These are phyloP conservation scores for Amaranthus tricolor DNA, from an alignment of 179 eudicot genomes.

Conservation along the genomic window DNA sequence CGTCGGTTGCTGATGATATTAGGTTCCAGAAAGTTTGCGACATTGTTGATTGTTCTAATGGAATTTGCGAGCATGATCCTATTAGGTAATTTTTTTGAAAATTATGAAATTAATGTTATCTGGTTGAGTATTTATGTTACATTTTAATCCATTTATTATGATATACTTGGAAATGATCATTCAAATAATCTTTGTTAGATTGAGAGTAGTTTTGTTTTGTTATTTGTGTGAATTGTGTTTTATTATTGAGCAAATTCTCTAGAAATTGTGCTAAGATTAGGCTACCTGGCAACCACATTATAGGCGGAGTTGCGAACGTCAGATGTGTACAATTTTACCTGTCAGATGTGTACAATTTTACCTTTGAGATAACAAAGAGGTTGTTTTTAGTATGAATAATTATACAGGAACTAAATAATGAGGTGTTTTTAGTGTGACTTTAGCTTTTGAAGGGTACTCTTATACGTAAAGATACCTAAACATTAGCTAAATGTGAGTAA, in stretches of 20 bases:
- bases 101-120: too few relatives aligned
- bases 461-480: background rate
- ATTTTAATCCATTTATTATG: background rate
- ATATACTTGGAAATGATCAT: background rate
- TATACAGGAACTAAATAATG: background rate
- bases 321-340: too few relatives aligned
- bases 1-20: background rate
- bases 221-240: background rate
- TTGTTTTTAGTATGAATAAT: too few relatives aligned
- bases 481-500: background rate
- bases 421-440: background rate
- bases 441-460: background rate
- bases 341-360: too few relatives aligned
- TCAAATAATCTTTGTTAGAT: background rate
- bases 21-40: constrained; percentile 65
- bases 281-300: too few relatives aligned
- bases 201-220: background rate
- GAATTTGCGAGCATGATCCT: constrained; percentile 84
- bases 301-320: too few relatives aligned
- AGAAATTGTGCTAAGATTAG: background rate
- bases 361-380: too few relatives aligned
- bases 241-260: background rate
- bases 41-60: constrained; percentile 81
- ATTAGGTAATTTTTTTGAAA: constrained; percentile 30
- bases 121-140: background rate